A percentile compares a stretch with the other conserved stretches of the same genome.
phyloP scores from a whole-genome alignment of 495 filamentous ascomycete genomes.

The Pseudomonodictys pantanalensis region DNA sequence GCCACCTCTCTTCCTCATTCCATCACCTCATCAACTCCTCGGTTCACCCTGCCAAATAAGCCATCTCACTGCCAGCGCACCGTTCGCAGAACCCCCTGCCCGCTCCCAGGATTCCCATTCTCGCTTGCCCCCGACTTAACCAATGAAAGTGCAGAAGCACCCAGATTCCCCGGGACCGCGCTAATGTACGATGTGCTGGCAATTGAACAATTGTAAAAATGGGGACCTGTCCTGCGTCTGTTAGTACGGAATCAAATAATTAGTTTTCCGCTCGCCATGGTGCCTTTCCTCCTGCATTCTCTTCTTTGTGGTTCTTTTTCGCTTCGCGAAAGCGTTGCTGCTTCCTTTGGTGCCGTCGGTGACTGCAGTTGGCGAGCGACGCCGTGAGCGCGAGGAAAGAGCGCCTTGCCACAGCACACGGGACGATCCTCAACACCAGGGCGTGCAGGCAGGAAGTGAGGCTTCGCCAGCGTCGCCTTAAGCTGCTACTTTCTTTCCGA shows the following conservation, averaged over 20 bases:
- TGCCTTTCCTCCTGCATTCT: neutral
- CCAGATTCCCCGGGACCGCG: conserved; percentile 14
- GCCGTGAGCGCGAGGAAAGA: too few relatives aligned
- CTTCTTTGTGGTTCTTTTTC: neutral
- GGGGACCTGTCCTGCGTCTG: neutral
- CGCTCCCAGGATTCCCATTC: conserved; percentile 14
- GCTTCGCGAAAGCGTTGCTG: neutral
- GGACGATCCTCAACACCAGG: neutral
- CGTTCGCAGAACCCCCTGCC: too few relatives aligned
- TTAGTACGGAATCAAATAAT: conserved; percentile 23
- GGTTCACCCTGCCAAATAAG: too few relatives aligned
- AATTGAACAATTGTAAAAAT: conserved; percentile 10
- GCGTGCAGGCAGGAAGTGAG: neutral
- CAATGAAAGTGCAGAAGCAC: neutral
- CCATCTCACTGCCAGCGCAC: neutral
- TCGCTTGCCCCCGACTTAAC: neutral
- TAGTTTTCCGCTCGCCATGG: neutral
- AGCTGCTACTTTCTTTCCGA: too few relatives aligned
- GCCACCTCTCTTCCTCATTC: too few relatives aligned
- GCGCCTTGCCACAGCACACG: too few relatives aligned
- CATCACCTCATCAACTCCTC: too few relatives aligned
- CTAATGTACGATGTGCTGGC: conserved; percentile 28
- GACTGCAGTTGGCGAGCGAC: too few relatives aligned
- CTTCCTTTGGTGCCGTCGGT: neutral
- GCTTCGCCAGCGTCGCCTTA: too few relatives aligned